These are phyloP conservation scores for Hygrophorus russula DNA, from an alignment of 768 basidiomycete species.

Conservation along the genomic window DNA sequence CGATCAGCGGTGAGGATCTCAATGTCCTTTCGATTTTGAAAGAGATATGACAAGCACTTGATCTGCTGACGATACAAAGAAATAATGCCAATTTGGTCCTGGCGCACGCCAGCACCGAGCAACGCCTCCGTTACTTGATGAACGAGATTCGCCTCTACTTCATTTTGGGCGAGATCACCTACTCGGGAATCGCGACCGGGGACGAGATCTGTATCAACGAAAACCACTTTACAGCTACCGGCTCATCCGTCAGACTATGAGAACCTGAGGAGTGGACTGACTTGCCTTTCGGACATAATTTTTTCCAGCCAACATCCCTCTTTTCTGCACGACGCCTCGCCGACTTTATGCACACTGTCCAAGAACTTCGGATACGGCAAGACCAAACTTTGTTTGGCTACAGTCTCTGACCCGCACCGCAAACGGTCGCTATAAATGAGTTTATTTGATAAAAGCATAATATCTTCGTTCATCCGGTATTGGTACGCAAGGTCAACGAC, in stretches of 20 bases:
- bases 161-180: constrained; percentile 88
- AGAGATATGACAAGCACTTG: constrained; percentile 66
- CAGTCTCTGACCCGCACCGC: constrained; percentile 62
- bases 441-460: constrained; percentile 83
- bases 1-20: constrained; percentile 90
- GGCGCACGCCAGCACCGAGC: constrained; percentile 46
- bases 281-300: constrained; percentile 55
- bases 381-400: constrained; percentile 48
- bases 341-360: constrained; percentile 26
- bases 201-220: constrained; percentile 84
- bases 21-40: constrained; percentile 44
- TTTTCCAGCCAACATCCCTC: constrained; percentile 61
- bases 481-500: constrained; percentile 82
- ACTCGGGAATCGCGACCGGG: constrained; percentile 73
- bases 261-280: background rate
- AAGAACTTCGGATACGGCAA: constrained; percentile 40
- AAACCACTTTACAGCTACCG: constrained; percentile 71
- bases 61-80: constrained; percentile 93
- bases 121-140: constrained; percentile 61
- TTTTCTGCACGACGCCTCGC: constrained; percentile 18
- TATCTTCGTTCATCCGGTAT: constrained; percentile 95
- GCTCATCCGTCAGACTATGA: constrained; percentile 1
- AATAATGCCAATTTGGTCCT: constrained; percentile 76
- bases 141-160: constrained; percentile 60
- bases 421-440: constrained; percentile 77